Base-by-base conservation (phyloP, 192 early-diverging fungal species). In the Pilaira anomala region DNA sequence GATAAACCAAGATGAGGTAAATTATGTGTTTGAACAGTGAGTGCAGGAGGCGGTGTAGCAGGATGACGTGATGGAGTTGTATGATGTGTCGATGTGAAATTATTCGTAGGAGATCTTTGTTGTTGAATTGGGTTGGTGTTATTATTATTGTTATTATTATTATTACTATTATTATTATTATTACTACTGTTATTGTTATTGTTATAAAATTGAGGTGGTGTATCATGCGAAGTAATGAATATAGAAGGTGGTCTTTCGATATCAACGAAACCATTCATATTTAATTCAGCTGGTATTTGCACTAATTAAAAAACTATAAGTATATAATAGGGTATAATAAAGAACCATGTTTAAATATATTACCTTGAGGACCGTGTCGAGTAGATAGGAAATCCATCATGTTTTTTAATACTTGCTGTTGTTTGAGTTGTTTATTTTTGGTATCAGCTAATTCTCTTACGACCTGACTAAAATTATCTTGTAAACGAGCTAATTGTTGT, bases 381-480 rank as follows among this genome's bases (percentile, higher is more conserved):
- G 9, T 7, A 25, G 24, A 25, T 51, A 90, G 70, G 69, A 80
- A 78, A 30, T 84, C 78, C 65, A 91, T 73, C 76, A 92, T 76
- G 50, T 73, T 81, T 62, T 84, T 87, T 58, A 92, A 77, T 36
- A 85, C 60, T 50, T 76, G 73, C 73, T 92, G 86, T 62, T 91
- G 90, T 19, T 78, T 68, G 3, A 65, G 66, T 65, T 89, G 88
- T 55, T 81, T 84, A 65, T 83, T 78, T 49, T 82, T 82, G 1
- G 84, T 86, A 56, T 92, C 88, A 18, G 80, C 71, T 50, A 94
- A 75, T 60, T 93, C 88, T 18, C 87, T 77, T 7, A 85, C 76
- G 14, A 94, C 81, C 57, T 89, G 83, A 8, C 74, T 70, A 67
- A 89, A 86, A 50, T 82, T 83, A 58, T 88, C 87, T 68, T 92